Conservation (phyloP, 139 green algal genomes). For the Chlorella sp. region DNA sequence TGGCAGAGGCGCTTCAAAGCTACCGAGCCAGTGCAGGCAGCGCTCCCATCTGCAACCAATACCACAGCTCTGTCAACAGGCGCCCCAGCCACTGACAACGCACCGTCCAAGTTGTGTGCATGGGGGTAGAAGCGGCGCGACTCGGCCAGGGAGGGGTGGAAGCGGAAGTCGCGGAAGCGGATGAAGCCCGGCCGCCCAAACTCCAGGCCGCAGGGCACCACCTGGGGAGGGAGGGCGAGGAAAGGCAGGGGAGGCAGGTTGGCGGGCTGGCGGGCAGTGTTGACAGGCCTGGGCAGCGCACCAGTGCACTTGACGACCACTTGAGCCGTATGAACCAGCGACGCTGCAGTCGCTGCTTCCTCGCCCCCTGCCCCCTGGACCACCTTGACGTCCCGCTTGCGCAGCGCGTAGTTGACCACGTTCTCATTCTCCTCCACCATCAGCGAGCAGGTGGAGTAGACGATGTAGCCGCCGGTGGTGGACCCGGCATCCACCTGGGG, state of each 20-base stretch:
- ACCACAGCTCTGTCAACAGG: too few relatives aligned
- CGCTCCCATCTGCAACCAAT: too few relatives aligned
- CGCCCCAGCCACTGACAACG: too few relatives aligned
- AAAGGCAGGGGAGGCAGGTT: neutral
- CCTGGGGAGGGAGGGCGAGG: constrained; percentile 35
- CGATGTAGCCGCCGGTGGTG: constrained; percentile 83
- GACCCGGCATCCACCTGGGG: constrained; percentile 75
- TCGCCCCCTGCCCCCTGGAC: neutral
- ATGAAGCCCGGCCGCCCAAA: constrained; percentile 93
- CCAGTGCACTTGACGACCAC: too few relatives aligned
- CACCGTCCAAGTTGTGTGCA: constrained; percentile 98
- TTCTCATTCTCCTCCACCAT: constrained; percentile 99
- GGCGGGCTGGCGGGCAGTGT: too few relatives aligned
- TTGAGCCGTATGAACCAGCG: neutral
- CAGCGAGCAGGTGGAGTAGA: constrained; percentile 99
- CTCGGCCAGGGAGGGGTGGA: constrained; percentile 92
- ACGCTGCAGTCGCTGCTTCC: too few relatives aligned
- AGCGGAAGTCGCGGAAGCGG: constrained; percentile 91
- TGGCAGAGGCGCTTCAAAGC: too few relatives aligned
- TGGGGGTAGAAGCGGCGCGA: constrained; percentile 97
- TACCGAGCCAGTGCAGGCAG: too few relatives aligned
- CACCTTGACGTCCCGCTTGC: constrained; percentile 96
- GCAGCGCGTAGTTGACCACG: constrained; percentile 97
- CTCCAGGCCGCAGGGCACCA: constrained; percentile 92
- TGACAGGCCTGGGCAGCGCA: too few relatives aligned